A percentile compares a stretch with the other conserved stretches of the same genome.
Evolutionary conservation across 176 grass and related monocot genomes (phyloP).

Genomic region (Rhynchospora breviuscula): DNA sequence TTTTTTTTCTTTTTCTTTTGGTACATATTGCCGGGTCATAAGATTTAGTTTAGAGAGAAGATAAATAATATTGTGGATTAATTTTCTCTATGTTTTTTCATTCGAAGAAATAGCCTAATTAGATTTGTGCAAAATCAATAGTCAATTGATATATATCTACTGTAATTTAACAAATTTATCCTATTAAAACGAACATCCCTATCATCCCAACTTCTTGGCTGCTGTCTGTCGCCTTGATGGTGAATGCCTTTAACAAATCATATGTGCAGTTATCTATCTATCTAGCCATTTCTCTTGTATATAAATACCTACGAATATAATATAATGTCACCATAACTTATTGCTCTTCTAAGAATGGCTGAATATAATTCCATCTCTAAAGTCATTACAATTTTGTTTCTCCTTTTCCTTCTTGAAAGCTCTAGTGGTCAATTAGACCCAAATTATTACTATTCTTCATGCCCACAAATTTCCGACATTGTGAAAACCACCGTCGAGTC

Average conservation of each 20-base stretch:
- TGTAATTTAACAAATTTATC: not conserved
- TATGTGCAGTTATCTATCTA: not conserved
- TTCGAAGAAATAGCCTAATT: not conserved
- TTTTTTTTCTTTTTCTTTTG: too few relatives aligned
- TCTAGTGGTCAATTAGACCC: conserved; percentile 14
- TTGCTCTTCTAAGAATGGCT: conserved; percentile 7
- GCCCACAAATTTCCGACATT: conserved; percentile 37
- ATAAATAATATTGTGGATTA: too few relatives aligned
- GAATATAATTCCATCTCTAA: not conserved
- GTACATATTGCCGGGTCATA: too few relatives aligned
- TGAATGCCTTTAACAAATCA: not conserved
- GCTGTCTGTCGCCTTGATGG: not conserved
- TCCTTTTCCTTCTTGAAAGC: not conserved
- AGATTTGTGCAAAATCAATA: not conserved
- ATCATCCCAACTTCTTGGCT: not conserved
- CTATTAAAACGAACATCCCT: not conserved
- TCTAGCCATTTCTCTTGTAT: not conserved
- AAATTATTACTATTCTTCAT: conserved; percentile 51
- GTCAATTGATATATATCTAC: not conserved
- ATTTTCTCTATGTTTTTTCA: too few relatives aligned
- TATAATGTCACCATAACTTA: not conserved
- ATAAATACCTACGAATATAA: conserved; percentile 1
- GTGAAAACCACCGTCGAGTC: conserved; percentile 28
- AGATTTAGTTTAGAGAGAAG: too few relatives aligned
- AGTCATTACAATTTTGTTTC: not conserved